phyloP scores from a whole-genome alignment of 2,329 filamentous ascomycete genomes.

The Corinectria fuckeliana region DNA sequence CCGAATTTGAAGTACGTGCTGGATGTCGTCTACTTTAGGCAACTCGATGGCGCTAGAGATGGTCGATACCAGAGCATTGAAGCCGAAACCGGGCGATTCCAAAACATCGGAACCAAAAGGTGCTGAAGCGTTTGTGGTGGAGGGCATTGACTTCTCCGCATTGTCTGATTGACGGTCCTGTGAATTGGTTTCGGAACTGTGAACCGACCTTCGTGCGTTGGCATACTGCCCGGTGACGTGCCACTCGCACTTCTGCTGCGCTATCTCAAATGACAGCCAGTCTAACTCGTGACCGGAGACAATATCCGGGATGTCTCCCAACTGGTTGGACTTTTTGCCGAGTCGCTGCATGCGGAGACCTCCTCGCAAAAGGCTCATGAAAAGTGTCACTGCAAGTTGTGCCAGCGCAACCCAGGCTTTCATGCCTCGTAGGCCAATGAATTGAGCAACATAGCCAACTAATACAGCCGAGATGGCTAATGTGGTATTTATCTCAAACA shows the following conservation, averaged over 20 bases:
- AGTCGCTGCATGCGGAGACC: slow-evolving; percentile 27
- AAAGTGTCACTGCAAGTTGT: slow-evolving; percentile 24
- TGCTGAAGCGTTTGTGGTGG: neutral
- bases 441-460: slow-evolving; percentile 27
- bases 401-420: slow-evolving; percentile 25
- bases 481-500: slow-evolving; percentile 4
- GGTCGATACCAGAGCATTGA: neutral
- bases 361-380: slow-evolving; percentile 29
- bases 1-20: neutral
- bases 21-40: neutral
- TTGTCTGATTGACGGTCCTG: neutral
- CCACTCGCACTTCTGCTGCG: neutral
- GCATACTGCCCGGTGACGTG: slow-evolving; percentile 4
- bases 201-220: neutral
- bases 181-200: neutral
- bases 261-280: slow-evolving; percentile 28
- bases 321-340: slow-evolving; percentile 15
- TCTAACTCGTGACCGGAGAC: slow-evolving; percentile 32
- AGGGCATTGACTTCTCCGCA: neutral
- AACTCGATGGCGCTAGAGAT: neutral
- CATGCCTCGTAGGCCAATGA: slow-evolving; percentile 32
- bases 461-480: neutral
- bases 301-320: slow-evolving; percentile 19
- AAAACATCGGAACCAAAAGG: neutral
- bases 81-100: neutral